Evolutionary conservation across 1,139 yeast genomes (phyloP).

Genomic region (Sugiyamaella paludigena): DNA sequence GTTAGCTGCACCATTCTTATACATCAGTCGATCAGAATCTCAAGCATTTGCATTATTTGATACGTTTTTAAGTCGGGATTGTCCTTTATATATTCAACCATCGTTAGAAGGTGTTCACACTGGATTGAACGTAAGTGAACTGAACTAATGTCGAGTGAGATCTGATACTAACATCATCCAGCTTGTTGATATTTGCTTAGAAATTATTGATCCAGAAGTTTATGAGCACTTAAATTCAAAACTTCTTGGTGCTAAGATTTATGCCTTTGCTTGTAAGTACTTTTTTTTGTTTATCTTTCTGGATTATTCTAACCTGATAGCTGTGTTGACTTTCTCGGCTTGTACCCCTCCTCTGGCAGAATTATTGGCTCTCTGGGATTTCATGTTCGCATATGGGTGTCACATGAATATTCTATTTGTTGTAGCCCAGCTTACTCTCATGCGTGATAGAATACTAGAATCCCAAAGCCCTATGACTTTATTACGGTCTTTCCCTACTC

Average conservation of each 20-base stretch:
- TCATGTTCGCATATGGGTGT: conserved; percentile 84
- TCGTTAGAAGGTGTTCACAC: conserved; percentile 81
- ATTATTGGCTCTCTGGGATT: conserved; percentile 83
- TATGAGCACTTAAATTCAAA: conserved; percentile 60
- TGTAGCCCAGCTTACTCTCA: conserved; percentile 76
- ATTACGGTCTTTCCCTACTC: conserved; percentile 66
- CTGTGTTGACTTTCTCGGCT: conserved; percentile 81
- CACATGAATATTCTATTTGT: conserved; percentile 83
- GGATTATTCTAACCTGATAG: conserved; percentile 16
- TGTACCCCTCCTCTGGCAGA: conserved; percentile 84
- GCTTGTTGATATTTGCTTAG: conserved; percentile 64
- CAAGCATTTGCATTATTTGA: conserved; percentile 77
- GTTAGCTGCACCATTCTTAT: conserved; percentile 78
- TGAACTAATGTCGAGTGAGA: neutral
- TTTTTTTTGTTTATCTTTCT: neutral
- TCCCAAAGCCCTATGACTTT: conserved; percentile 71
- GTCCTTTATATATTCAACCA: conserved; percentile 78
- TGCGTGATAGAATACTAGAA: conserved; percentile 57
- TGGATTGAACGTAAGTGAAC: conserved; percentile 45
- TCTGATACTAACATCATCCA: conserved; percentile 4
- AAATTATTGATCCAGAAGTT: conserved; percentile 70
- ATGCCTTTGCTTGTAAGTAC: conserved; percentile 66
- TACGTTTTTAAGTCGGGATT: conserved; percentile 54
- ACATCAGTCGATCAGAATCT: conserved; percentile 75
- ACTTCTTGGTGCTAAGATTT: conserved; percentile 73